Evolutionary conservation across 2,329 filamentous ascomycete species (phyloP).

Genomic region (Exophiala lecanii-corni): DNA sequence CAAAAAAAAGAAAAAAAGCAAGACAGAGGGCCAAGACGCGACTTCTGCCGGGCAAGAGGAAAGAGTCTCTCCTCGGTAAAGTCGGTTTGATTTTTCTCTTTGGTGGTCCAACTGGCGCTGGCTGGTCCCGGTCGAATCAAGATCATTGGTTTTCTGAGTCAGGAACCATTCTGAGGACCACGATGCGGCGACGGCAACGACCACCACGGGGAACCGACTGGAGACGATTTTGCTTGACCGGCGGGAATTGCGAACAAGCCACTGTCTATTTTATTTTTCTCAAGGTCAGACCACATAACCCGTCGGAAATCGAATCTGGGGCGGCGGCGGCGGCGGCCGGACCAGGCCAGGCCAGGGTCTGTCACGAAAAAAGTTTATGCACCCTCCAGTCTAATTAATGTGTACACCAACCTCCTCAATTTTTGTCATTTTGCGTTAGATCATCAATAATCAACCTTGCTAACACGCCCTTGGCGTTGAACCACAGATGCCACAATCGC

Average conservation of each 20-base stretch:
- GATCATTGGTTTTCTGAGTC: conserved; percentile 8
- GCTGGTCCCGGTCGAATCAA: conserved; percentile 7
- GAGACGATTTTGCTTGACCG: conserved; percentile 12
- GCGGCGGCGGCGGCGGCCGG: conserved; percentile 20
- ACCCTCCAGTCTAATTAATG: conserved; percentile 28
- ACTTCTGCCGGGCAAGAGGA: conserved; percentile 19
- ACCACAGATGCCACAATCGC: conserved; percentile 29
- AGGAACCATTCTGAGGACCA: conserved; percentile 10
- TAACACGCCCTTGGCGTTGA: conserved; percentile 27
- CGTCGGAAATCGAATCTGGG: conserved; percentile 18
- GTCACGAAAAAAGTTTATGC: conserved; percentile 28
- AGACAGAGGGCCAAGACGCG: conserved; percentile 5
- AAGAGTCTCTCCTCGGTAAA: not conserved
- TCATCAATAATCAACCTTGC: conserved; percentile 40
- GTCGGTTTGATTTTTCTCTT: conserved; percentile 1
- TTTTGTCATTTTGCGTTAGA: conserved; percentile 27
- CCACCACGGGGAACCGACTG: conserved; percentile 7
- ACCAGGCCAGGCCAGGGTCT: conserved; percentile 22
- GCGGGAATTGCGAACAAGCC: conserved; percentile 9
- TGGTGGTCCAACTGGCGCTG: not conserved
- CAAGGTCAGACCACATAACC: conserved; percentile 19
- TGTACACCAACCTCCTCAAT: conserved; percentile 30
- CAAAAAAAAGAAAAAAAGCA: conserved; percentile 3
- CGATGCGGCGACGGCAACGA: conserved; percentile 2
- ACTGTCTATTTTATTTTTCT: conserved; percentile 11